A percentile compares a stretch with the other conserved stretches of the same genome.
phyloP scores from a whole-genome alignment of 495 filamentous ascomycete genomes.

The Parathielavia appendiculata region DNA sequence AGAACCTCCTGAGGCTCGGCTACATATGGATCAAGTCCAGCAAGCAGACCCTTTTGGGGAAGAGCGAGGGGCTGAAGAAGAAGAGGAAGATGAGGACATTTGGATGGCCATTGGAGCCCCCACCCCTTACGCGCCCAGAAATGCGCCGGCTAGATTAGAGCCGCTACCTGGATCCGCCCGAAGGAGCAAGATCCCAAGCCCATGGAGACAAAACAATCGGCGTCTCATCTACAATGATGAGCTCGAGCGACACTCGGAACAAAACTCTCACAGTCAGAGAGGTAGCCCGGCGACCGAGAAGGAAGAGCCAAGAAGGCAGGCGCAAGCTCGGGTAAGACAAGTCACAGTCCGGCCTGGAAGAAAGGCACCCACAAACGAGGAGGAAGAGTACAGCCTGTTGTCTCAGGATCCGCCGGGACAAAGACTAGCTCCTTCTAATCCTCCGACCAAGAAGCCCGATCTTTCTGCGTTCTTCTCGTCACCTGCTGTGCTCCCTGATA shows the following conservation, averaged over 20 bases:
- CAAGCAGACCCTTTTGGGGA: not conserved
- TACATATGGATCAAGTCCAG: not conserved
- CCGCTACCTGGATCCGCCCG: conserved; percentile 26
- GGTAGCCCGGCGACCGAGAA: not conserved
- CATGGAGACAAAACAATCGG: conserved; percentile 38
- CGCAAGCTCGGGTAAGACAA: conserved; percentile 7
- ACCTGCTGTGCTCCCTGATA: conserved; percentile 36
- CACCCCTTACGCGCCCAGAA: conserved; percentile 29
- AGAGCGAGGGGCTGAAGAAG: conserved; percentile 14
- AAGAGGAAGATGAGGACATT: conserved; percentile 41
- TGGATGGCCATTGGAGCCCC: conserved; percentile 42
- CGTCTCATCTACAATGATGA: conserved; percentile 32
- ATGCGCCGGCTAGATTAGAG: conserved; percentile 14
- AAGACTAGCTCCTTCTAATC: not conserved
- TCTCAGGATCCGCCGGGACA: conserved; percentile 15
- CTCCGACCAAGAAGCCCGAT: conserved; percentile 31
- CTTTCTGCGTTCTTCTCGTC: conserved; percentile 47
- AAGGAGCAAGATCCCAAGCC: conserved; percentile 41
- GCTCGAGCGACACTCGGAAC: conserved; percentile 18
- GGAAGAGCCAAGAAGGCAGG: conserved; percentile 32
- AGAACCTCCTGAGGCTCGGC: not conserved
- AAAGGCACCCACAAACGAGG: conserved; percentile 1
- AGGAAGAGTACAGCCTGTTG: conserved; percentile 36
- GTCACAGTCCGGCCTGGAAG: not conserved
- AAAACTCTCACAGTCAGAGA: not conserved